phyloP scores from a whole-genome alignment of 2,329 filamentous ascomycete genomes.

The Clonostachys byssicola region DNA sequence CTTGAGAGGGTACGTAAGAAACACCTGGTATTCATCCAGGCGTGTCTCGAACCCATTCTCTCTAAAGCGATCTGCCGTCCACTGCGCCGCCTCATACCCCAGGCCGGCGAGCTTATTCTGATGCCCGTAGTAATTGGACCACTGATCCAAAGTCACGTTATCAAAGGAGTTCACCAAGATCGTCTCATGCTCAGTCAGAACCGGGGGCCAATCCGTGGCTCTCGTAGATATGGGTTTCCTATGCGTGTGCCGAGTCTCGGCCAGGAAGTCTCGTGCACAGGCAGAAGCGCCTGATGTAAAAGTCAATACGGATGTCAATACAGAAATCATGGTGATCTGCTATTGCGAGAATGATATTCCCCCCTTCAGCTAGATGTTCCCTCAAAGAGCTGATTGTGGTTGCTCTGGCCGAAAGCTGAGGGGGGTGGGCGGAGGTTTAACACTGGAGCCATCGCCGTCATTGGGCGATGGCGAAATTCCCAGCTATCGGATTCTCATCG shows the following conservation, averaged over 20 bases:
- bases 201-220: slow-evolving; percentile 25
- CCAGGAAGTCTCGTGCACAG: slow-evolving; percentile 20
- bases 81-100: slow-evolving; percentile 28
- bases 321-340: too few relatives aligned
- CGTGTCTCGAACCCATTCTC: slow-evolving; percentile 25
- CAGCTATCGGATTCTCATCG: too few relatives aligned
- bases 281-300: slow-evolving; percentile 14
- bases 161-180: slow-evolving; percentile 28
- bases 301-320: slow-evolving; percentile 5
- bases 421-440: too few relatives aligned
- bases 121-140: slow-evolving; percentile 32
- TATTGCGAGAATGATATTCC: too few relatives aligned
- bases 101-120: slow-evolving; percentile 29
- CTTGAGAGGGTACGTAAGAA: slow-evolving; percentile 56
- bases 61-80: slow-evolving; percentile 29
- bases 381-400: too few relatives aligned
- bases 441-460: too few relatives aligned
- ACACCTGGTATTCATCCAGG: slow-evolving; percentile 49
- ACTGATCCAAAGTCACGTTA: slow-evolving; percentile 27
- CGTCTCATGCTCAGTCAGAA: slow-evolving; percentile 23
- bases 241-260: slow-evolving; percentile 19
- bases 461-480: too few relatives aligned
- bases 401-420: too few relatives aligned
- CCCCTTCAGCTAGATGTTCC: too few relatives aligned
- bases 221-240: slow-evolving; percentile 21